Conservation (phyloP, 2,329 filamentous ascomycete genomes). For the Allantophomopsis cytisporea region DNA sequence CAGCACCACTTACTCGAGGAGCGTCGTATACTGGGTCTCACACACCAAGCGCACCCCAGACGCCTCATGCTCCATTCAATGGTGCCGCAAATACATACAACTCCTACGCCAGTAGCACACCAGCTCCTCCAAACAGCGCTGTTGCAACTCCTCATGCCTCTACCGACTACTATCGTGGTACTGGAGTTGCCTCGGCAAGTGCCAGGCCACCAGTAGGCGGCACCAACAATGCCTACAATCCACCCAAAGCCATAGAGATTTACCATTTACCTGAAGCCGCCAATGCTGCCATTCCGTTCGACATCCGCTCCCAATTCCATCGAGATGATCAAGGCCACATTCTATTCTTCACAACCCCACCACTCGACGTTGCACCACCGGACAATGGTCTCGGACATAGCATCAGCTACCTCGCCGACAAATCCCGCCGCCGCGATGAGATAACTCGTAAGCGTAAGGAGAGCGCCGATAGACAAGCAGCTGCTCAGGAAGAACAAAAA, state of each 20-base stretch:
- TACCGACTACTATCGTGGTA: too few relatives aligned
- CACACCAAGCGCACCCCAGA: too few relatives aligned
- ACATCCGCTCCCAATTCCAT: constrained; percentile 53
- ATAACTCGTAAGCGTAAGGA: constrained; percentile 13
- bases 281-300: constrained; percentile 47
- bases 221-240: constrained; percentile 32
- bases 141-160: constrained; percentile 2
- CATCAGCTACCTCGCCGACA: constrained; percentile 32
- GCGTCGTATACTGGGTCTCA: too few relatives aligned
- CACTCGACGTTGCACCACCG: constrained; percentile 29
- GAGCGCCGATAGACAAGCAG: constrained; percentile 14
- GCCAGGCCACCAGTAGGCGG: too few relatives aligned
- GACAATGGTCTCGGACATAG: constrained; percentile 27
- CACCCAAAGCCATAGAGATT: constrained; percentile 46
- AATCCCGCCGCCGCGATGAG: constrained; percentile 13
- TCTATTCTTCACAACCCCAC: constrained; percentile 55
- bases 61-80: too few relatives aligned
- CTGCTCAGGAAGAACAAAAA: constrained; percentile 18
- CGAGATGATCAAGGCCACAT: constrained; percentile 49
- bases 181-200: too few relatives aligned
- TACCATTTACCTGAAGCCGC: constrained; percentile 50
- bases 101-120: constrained; percentile 1
- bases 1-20: too few relatives aligned
- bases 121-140: not conserved
- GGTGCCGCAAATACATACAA: not conserved